Base-by-base conservation (phyloP, 2,329 filamentous ascomycete species). In the Conoideocrella luteorostrata region DNA sequence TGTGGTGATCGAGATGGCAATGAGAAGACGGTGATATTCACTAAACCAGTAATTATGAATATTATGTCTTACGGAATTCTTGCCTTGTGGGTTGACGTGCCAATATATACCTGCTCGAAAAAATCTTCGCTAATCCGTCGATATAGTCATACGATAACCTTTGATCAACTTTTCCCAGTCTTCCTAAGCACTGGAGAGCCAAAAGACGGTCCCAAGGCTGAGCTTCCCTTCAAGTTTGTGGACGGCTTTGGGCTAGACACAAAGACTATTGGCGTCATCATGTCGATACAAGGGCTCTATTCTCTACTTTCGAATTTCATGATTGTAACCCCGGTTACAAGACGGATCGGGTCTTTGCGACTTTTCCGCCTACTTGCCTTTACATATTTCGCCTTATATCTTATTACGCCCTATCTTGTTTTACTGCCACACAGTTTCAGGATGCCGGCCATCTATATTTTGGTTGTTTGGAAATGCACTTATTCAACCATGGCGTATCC, bases 401-500 rank as follows among this genome's bases (percentile, higher is more conserved):
- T 97, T 47, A 70, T 84, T 41, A 88, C 90, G 2, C 91, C 93
- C 0, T 98, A 97, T 65, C 75, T 96, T 13, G 84, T 93, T 2
- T 76, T 97, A 6, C 76, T 96, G 1, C 91, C 93, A 1, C 72
- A 81, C 13, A 67, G 68, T 23, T 64, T 88, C 32, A 82, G 86
- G 48, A 85, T 86, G 68, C 68, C 80, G 2, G 87, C 85, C 20
- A 80, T 95, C 40, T 91, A 89, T 58, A 56, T 81, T 7, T 72
- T 91, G 20, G 75, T 97, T 10, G 76, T 95, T 52, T 88, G 86
- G 82, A 97, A 96, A 66, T 95, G 94, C 60, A 94, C 88, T 0
- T 89, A 93, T 55, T 82, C 91, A 54, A 90, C 88, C 36, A 82
- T 96, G 65, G 84, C 90, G 0, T 97, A 95, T 64, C 93, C 93